Conservation (phyloP, 495 filamentous ascomycete genomes). For the Stereocaulon alpinum region DNA sequence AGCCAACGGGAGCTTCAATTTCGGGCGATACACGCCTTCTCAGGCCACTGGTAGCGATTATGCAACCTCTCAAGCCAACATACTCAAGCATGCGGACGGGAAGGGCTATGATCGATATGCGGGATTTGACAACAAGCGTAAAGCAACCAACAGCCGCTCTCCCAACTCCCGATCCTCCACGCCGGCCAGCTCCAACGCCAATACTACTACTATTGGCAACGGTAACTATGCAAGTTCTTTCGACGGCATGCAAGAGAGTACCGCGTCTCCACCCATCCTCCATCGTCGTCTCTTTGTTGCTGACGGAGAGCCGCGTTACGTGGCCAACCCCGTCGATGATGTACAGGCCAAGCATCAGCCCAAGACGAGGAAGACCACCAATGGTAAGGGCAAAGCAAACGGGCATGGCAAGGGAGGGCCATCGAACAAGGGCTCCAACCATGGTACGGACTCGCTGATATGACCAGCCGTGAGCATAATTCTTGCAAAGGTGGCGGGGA, state of each 20-base stretch:
- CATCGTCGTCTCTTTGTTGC: conserved; percentile 16
- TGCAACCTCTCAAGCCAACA: not conserved
- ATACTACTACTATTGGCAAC: not conserved
- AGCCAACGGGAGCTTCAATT: not conserved
- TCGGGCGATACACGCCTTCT: not conserved
- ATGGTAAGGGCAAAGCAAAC: not conserved
- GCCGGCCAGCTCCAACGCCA: not conserved
- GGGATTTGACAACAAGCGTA: not conserved
- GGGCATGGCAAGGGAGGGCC: not conserved
- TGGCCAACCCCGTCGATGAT: conserved; percentile 6
- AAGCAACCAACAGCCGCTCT: not conserved
- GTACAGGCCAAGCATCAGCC: not conserved
- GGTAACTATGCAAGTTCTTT: not conserved
- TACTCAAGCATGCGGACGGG: not conserved
- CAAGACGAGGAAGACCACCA: not conserved
- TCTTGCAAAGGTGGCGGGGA: too few relatives aligned
- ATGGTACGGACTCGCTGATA: not conserved
- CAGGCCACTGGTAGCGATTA: not conserved
- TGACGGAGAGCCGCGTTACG: conserved; percentile 14
- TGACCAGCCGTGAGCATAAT: too few relatives aligned
- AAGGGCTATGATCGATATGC: not conserved
- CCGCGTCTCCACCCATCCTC: not conserved
- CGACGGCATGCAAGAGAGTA: not conserved
- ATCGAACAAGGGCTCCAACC: not conserved
- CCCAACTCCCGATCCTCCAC: not conserved